Evolutionary conservation across 2,329 filamentous ascomycete genomes (phyloP).

Genomic region (Neopestalotiopsis clavispora): DNA sequence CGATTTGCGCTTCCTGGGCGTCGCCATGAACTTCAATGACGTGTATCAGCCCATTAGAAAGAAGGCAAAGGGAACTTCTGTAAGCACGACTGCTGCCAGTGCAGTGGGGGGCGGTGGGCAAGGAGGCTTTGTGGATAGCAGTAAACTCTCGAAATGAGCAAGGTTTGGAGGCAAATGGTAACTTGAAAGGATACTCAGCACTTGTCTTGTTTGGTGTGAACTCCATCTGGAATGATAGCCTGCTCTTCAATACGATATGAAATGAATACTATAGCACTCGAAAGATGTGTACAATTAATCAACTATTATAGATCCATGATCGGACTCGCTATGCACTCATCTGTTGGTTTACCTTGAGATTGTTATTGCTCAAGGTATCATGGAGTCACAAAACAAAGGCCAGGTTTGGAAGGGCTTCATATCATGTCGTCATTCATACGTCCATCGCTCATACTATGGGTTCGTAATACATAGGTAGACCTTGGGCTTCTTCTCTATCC

Average conservation of each 20-base stretch:
- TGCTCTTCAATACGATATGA: background rate
- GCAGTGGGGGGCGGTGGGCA: background rate
- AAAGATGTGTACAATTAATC: background rate
- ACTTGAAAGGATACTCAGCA: background rate
- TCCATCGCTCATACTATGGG: slow-evolving; percentile 21
- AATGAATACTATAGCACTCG: background rate
- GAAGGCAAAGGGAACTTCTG: slow-evolving; percentile 52
- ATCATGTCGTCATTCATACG: slow-evolving; percentile 40
- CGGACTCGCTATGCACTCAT: background rate
- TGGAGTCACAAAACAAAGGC: background rate
- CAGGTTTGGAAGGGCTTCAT: slow-evolving; percentile 22
- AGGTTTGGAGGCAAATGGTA: background rate
- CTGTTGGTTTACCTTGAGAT: background rate
- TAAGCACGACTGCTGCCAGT: background rate
- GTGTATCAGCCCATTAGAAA: slow-evolving; percentile 81
- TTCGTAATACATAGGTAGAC: slow-evolving; percentile 33
- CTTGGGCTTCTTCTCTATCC: slow-evolving; percentile 18
- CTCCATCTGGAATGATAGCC: background rate
- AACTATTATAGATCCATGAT: background rate
- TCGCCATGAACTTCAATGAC: slow-evolving; percentile 99
- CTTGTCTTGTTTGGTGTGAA: background rate
- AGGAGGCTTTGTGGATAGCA: background rate
- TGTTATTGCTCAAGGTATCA: background rate
- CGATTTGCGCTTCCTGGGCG: slow-evolving; percentile 93
- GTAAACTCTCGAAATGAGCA: background rate